Evolutionary conservation across 2,329 filamentous ascomycete species (phyloP).

Genomic region (Thielaviopsis musarum): DNA sequence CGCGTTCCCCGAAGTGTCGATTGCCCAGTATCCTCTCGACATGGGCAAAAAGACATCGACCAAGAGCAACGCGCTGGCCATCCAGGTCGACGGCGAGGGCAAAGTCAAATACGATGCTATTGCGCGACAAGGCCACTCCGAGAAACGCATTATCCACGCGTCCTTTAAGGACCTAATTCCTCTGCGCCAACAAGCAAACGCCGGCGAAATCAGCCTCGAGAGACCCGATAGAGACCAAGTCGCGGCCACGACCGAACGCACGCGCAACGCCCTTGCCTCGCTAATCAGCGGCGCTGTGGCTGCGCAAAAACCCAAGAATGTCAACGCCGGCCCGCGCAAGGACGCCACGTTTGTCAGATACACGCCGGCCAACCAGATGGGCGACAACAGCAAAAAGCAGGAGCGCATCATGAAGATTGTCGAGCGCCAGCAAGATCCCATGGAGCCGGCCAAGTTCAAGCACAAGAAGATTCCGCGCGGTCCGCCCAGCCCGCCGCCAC

Average conservation of each 20-base stretch:
- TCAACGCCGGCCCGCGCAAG: conserved; percentile 62
- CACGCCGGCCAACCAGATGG: conserved; percentile 94
- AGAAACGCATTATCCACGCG: conserved; percentile 73
- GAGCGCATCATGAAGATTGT: conserved; percentile 98
- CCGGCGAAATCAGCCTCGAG: conserved; percentile 76
- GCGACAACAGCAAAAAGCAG: conserved; percentile 67
- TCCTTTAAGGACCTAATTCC: conserved; percentile 97
- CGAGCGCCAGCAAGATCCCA: conserved; percentile 78
- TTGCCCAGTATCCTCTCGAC: conserved; percentile 89
- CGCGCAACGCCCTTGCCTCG: conserved; percentile 66
- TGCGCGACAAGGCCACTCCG: conserved; percentile 71
- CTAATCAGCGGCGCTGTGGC: conserved; percentile 75
- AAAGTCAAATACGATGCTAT: conserved; percentile 96
- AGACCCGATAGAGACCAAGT: conserved; percentile 76
- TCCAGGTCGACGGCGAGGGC: conserved; percentile 79
- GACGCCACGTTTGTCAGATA: conserved; percentile 92
- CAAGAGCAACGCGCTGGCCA: conserved; percentile 72
- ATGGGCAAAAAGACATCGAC: conserved; percentile 70
- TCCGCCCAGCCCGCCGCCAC: conserved; percentile 80
- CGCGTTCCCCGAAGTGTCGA: conserved; percentile 82
- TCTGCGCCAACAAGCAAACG: conserved; percentile 78
- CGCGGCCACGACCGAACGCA: conserved; percentile 67
- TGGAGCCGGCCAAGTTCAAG: conserved; percentile 97
- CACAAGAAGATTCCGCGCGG: conserved; percentile 95
- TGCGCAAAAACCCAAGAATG: conserved; percentile 89